Conservation (phyloP, 2,329 filamentous ascomycete genomes). For the Penicillium digitatum region DNA sequence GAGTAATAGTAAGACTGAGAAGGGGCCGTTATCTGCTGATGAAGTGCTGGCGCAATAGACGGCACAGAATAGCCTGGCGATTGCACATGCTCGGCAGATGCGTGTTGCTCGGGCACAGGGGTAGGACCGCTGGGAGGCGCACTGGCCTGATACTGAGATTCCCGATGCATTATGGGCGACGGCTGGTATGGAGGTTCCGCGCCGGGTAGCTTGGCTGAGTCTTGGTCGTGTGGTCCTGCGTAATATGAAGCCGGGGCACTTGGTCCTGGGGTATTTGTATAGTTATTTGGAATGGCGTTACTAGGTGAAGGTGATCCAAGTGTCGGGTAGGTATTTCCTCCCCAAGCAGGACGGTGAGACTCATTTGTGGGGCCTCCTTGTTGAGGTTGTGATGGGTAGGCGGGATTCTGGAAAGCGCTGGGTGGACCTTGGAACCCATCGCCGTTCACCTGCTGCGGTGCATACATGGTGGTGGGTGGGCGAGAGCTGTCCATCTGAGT, state of each 20-base stretch:
- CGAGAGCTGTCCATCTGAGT: constrained; percentile 14
- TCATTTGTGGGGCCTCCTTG: constrained; percentile 9
- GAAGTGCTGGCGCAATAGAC: constrained; percentile 3
- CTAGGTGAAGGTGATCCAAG: constrained; percentile 17
- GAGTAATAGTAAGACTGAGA: constrained; percentile 24
- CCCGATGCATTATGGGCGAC: constrained; percentile 17
- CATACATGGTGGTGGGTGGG: constrained; percentile 11
- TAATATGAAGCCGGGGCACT: constrained; percentile 17
- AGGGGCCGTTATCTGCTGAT: constrained; percentile 15
- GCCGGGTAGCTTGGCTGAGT: constrained; percentile 7
- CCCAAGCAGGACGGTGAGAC: constrained; percentile 14
- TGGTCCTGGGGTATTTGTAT: constrained; percentile 3
- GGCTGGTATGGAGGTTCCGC: constrained; percentile 19
- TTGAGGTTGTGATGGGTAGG: constrained; percentile 15
- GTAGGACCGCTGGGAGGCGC: constrained; percentile 8
- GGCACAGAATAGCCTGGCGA: constrained; percentile 18
- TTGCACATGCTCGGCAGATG: constrained; percentile 14
- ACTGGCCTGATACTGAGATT: constrained; percentile 23
- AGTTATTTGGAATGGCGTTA: constrained; percentile 9
- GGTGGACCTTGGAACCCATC: constrained; percentile 13
- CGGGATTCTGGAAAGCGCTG: constrained; percentile 6
- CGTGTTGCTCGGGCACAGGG: constrained; percentile 13
- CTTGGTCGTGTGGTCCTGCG: constrained; percentile 13
- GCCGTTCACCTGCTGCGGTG: constrained; percentile 8
- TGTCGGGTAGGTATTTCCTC: constrained; percentile 18